Evolutionary conservation across 768 basidiomycete genomes (phyloP).

Genomic region (Thelephora ganbajun): DNA sequence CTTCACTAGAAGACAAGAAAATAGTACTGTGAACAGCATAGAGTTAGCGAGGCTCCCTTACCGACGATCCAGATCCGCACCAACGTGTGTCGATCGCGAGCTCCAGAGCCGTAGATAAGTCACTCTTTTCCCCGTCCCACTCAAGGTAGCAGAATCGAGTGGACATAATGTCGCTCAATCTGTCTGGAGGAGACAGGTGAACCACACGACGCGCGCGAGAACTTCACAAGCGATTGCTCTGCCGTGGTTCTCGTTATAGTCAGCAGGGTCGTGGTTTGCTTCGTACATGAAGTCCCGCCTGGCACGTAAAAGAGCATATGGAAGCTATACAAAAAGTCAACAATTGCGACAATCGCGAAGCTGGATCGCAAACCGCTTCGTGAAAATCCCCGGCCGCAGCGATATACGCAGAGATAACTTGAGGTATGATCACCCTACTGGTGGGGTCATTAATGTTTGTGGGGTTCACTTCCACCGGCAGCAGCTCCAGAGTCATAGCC

Average conservation of each 20-base stretch:
- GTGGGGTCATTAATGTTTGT: constrained; percentile 58
- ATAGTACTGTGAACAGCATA: constrained; percentile 37
- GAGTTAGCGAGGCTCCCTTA: neutral
- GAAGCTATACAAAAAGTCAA: constrained; percentile 33
- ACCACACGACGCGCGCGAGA: constrained; percentile 64
- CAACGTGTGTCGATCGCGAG: constrained; percentile 88
- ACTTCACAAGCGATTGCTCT: constrained; percentile 79
- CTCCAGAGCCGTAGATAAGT: constrained; percentile 68
- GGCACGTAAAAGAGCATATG: constrained; percentile 67
- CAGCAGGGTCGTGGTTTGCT: constrained; percentile 67
- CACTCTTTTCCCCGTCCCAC: constrained; percentile 63
- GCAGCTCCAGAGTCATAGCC: constrained; percentile 55
- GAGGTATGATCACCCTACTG: constrained; percentile 70
- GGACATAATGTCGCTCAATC: constrained; percentile 58
- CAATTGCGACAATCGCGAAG: neutral
- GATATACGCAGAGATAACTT: constrained; percentile 62
- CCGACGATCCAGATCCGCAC: constrained; percentile 22
- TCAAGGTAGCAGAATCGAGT: constrained; percentile 61
- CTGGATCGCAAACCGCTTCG: constrained; percentile 50
- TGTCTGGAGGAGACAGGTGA: constrained; percentile 51
- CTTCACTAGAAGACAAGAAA: constrained; percentile 76
- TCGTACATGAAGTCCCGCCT: constrained; percentile 72
- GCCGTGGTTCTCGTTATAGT: constrained; percentile 75
- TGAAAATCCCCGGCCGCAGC: constrained; percentile 79
- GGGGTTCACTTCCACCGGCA: constrained; percentile 71